Conservation (phyloP, 176 grass and related monocot genomes). For the Ensete ventricosum region DNA sequence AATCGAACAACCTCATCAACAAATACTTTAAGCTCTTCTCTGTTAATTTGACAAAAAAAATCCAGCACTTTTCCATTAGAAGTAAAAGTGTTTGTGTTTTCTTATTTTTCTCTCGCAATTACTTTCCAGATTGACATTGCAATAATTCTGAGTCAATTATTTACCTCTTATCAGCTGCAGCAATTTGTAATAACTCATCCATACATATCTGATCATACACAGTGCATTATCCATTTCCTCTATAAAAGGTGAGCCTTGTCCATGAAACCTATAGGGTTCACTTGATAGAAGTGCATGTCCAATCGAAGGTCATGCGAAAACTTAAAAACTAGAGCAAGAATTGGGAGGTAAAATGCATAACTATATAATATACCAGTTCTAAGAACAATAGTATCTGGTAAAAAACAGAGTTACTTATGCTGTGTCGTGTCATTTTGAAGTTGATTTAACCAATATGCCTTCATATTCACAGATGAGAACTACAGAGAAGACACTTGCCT, state of each 20-base stretch:
- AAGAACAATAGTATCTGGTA: too few relatives aligned
- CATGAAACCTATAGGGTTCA: too few relatives aligned
- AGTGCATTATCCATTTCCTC: too few relatives aligned
- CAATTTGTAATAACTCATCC: constrained; percentile 46
- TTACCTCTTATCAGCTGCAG: constrained; percentile 79
- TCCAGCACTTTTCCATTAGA: neutral
- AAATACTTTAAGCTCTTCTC: constrained; percentile 65
- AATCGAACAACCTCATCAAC: constrained; percentile 64
- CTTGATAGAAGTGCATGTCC: too few relatives aligned
- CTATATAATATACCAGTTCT: too few relatives aligned
- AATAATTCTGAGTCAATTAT: neutral
- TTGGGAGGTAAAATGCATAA: too few relatives aligned
- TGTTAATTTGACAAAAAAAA: constrained; percentile 25
- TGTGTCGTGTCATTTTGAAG: neutral
- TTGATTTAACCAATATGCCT: neutral
- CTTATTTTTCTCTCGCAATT: too few relatives aligned
- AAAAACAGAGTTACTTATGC: too few relatives aligned
- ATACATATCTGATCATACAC: neutral
- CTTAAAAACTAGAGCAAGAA: too few relatives aligned
- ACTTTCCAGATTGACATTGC: neutral
- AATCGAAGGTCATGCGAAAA: too few relatives aligned
- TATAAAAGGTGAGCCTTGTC: too few relatives aligned
- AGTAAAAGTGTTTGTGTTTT: too few relatives aligned
- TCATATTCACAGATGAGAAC: neutral
- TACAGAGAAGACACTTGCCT: constrained; percentile 11